phyloP scores from a whole-genome alignment of 768 basidiomycete species.

The Leccinum variicolor region DNA sequence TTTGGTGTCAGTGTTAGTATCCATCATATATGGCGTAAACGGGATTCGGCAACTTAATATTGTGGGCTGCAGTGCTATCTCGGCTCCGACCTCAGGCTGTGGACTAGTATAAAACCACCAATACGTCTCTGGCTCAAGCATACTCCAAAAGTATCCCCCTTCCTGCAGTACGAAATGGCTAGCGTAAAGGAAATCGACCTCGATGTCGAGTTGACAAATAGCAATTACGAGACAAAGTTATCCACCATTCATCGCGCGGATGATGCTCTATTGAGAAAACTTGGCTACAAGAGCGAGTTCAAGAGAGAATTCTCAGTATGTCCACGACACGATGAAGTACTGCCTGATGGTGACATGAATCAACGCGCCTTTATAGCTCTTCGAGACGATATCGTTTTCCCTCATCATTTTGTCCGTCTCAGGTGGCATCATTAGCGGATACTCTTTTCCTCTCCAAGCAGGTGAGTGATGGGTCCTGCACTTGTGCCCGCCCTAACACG shows the following conservation, averaged over 20 bases:
- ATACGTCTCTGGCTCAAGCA: not conserved
- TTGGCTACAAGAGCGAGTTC: conserved; percentile 27
- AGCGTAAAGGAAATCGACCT: not conserved
- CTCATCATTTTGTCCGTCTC: conserved; percentile 22
- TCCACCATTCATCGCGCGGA: conserved; percentile 14
- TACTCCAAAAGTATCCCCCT: not conserved
- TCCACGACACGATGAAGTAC: not conserved
- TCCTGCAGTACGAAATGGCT: conserved; percentile 4
- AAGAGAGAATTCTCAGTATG: conserved; percentile 22
- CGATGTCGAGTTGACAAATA: not conserved
- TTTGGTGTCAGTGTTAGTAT: no score
- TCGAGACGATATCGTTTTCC: conserved; percentile 24
- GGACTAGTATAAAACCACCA: not conserved
- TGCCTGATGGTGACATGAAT: not conserved
- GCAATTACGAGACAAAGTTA: conserved; percentile 1
- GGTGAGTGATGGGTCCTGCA: not conserved
- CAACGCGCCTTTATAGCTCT: not conserved
- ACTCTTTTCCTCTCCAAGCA: not conserved
- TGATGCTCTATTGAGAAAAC: conserved; percentile 14
- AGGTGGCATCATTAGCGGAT: conserved; percentile 11
- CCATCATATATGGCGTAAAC: not conserved
- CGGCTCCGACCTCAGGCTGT: not conserved
- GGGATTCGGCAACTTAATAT: not conserved
- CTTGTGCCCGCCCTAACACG: not conserved
- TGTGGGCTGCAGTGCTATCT: not conserved